Evolutionary conservation across 768 basidiomycete species (phyloP).

Genomic region (Xerocomellus intermedius): DNA sequence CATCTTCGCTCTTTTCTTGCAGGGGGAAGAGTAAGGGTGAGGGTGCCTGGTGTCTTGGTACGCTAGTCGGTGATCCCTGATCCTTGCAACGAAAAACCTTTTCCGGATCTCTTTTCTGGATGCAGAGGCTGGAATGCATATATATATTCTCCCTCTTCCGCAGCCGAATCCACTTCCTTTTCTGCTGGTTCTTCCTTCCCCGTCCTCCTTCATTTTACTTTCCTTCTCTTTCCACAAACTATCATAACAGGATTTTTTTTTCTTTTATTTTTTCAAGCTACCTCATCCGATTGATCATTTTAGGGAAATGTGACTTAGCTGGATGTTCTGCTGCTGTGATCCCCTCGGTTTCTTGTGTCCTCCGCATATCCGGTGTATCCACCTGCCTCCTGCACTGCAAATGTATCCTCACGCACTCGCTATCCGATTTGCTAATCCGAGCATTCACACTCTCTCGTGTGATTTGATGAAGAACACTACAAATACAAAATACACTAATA

Average conservation of each 20-base stretch:
- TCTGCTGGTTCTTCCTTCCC: not conserved
- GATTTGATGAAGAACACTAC: not conserved
- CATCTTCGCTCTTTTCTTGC: not conserved
- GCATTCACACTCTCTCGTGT: not conserved
- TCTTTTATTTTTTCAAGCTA: slow-evolving; percentile 4
- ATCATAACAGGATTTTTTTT: slow-evolving; percentile 1
- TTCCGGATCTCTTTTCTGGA: not conserved
- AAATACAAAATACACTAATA: slow-evolving; percentile 6
- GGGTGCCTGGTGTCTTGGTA: not conserved
- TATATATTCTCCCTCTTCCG: not conserved
- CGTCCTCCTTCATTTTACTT: not conserved
- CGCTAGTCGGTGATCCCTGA: not conserved
- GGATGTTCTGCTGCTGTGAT: slow-evolving; percentile 3
- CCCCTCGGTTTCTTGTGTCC: not conserved
- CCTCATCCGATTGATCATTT: not conserved
- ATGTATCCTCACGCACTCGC: slow-evolving; percentile 23
- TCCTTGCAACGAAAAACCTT: not conserved
- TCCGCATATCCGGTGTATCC: slow-evolving; percentile 20
- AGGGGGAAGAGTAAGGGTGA: not conserved
- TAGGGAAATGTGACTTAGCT: not conserved
- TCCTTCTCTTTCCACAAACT: not conserved
- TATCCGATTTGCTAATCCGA: slow-evolving; percentile 15
- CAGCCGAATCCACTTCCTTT: not conserved
- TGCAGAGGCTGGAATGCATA: not conserved
- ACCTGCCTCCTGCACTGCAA: slow-evolving; percentile 9